Conservation (phyloP, 1,284 basidiomycete species). For the Pseudozyma hubeiensis region DNA sequence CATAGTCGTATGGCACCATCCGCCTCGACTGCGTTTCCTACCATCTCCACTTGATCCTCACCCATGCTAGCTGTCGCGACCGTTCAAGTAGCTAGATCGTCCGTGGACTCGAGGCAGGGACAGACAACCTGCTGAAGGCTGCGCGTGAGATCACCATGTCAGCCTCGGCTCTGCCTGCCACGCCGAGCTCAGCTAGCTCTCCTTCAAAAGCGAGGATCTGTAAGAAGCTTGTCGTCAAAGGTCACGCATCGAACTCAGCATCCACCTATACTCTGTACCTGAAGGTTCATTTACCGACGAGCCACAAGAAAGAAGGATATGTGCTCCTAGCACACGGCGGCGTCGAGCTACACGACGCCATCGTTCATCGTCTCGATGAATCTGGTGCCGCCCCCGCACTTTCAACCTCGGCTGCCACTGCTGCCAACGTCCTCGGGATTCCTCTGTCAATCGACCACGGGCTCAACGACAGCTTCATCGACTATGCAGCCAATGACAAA, state of each 20-base stretch:
- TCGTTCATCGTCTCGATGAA: slow-evolving; percentile 35
- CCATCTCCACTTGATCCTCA: too few species aligned
- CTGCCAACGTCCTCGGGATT: slow-evolving; percentile 34
- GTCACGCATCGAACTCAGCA: slow-evolving; percentile 28
- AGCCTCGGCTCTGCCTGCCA: background rate
- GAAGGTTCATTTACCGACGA: slow-evolving; percentile 24
- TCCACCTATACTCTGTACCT: slow-evolving; percentile 42
- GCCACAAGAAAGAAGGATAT: background rate
- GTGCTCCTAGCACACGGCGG: slow-evolving; percentile 12
- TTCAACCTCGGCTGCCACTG: slow-evolving; percentile 35
- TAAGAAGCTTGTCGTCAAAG: slow-evolving; percentile 48
- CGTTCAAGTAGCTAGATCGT: too few species aligned
- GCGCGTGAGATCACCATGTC: slow-evolving; percentile 5
- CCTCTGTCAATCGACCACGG: slow-evolving; percentile 36
- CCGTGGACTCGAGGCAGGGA: too few species aligned
- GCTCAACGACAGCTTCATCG: slow-evolving; percentile 33
- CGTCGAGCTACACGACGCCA: slow-evolving; percentile 24
- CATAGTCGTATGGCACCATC: too few species aligned
- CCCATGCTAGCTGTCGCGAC: too few species aligned
- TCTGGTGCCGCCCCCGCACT: slow-evolving; percentile 38
- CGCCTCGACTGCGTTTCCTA: too few species aligned
- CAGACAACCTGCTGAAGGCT: too few species aligned
- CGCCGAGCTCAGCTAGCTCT: slow-evolving; percentile 6
- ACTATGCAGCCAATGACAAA: slow-evolving; percentile 1
- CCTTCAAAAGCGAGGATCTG: slow-evolving; percentile 21